Evolutionary conservation across 2,329 filamentous ascomycete species (phyloP), one percentile per base, ranked within the genome.

Genomic region (Aspergillus sojae): DNA sequence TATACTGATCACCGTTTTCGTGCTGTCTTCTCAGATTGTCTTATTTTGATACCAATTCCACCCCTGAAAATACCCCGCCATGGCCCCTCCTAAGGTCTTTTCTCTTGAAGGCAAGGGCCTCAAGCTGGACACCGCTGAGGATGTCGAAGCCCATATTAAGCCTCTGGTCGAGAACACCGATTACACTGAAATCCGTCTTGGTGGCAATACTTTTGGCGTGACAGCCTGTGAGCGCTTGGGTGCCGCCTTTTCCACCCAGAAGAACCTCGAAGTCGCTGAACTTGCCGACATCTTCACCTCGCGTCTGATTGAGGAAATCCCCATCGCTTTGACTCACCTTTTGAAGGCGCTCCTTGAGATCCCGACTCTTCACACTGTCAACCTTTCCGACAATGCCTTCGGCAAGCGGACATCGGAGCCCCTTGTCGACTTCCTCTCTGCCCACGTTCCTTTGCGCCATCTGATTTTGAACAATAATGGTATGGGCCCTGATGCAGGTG

Each of bases 391-490:
- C 81, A 99, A 99, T 80, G 95, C 95, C 53, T 99, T 99, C 74
- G 95, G 95, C 62, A 88, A 97, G 65, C 97, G 97, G 81, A 97
- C 93, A 19, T 91, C 96, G 78, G 93, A 92, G 41, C 95, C 94
- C 11, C 88, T 99, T 56, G 92, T 97, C 70, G 91, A 92, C 64
- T 99, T 99, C 82, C 88, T 99, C 66, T 89, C 91, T 61, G 86
- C 89, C 63, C 94, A 98, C 80, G 88, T 91, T 3, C 94, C 95
- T 3, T 89, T 99, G 48, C 93, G 94, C 79, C 94, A 97, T 79
- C 88, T 99, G 32, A 93, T 96, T 80, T 88, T 99, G 63, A 98
- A 98, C 85, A 99, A 99, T 85, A 99, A 99, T 79, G 95, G 95
- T 32, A 88, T 99, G 43, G 95, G 95, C 14, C 95, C 95, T 26